Base-by-base conservation (phyloP, 2,329 filamentous ascomycete species). In the Xylaria multiplex region DNA sequence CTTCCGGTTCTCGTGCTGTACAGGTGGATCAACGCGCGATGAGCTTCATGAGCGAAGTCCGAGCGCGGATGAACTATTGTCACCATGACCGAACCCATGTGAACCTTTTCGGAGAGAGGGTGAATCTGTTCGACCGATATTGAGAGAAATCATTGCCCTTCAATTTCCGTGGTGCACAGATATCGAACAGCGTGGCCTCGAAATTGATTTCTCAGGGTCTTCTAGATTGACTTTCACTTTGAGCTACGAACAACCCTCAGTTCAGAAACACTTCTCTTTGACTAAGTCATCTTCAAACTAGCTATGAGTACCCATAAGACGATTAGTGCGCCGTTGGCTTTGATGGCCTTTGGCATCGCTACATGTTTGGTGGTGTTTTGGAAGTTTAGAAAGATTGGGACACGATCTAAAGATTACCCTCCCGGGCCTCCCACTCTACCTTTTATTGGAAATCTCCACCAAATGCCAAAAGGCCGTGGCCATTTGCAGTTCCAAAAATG, bases 391-490 rank as follows among this genome's bases (percentile, higher is more conserved):
- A 35, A 53, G 64, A 46, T 72, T 55, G 73, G 73, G 1, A 65
- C 52, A 3, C 30, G 81, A 62, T 72, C 78, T 4, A 69, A 68
- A 32, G 70, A 71, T n/a, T 81, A 75, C 30, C 83, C 84, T 6
- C 83, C 84, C 0, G 84, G 84, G 0, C 84, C 84, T 3, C 83
- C 83, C 0, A 84, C 83, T 0, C n/a, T 85, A 1, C 84, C 84
- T 0, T 56, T 86, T 0, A 69, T 86, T 1, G 84, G 84, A 0
- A 86, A 86, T 52, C 69, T 86, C 1, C 83, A 85, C 66, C 79
- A 79, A 66, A 83, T 86, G 70, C 83, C 83, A 0, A 75, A 71
- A 2, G 54, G 74, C 1, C 72, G 82, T 30, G 69, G 73, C 0
- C 81, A 85, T 62, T 62, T 81, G 0, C 81, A 85, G 57, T 84